These are phyloP conservation scores for Solanum paucissectum DNA, from an alignment of 257 asterid genomes.

Conservation along the genomic window DNA sequence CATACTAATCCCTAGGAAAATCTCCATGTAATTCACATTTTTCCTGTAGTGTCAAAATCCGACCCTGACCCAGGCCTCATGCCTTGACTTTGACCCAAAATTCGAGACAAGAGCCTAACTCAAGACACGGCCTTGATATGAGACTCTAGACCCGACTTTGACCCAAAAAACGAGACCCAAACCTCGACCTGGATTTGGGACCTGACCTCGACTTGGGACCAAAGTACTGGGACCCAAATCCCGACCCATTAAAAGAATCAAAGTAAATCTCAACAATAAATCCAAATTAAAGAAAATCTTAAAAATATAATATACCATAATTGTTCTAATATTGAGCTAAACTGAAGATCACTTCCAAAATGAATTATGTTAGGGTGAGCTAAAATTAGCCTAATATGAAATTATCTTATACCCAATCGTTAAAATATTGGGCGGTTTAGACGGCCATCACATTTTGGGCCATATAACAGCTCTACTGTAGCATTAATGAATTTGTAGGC, in stretches of 20 bases:
- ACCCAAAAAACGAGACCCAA: background rate
- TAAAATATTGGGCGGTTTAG: background rate
- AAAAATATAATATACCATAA: background rate
- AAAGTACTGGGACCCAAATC: background rate
- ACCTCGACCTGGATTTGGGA: background rate
- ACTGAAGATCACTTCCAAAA: background rate
- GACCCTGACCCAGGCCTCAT: background rate
- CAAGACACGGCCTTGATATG: background rate
- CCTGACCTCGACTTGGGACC: background rate
- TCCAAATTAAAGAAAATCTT: background rate
- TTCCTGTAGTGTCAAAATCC: too few relatives aligned
- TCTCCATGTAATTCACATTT: too few relatives aligned
- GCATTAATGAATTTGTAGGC: background rate
- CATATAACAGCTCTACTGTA: background rate
- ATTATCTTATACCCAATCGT: background rate
- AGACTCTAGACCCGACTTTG: background rate
- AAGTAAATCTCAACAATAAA: background rate
- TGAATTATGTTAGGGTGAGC: background rate
- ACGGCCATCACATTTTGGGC: background rate
- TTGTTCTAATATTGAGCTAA: background rate
- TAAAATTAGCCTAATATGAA: background rate
- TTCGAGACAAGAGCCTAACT: background rate
- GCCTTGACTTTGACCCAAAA: background rate
- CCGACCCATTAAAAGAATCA: background rate
- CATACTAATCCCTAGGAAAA: too few relatives aligned